Evolutionary conservation across 768 basidiomycete genomes (phyloP).

Genomic region (Psilocybe tampanensis): DNA sequence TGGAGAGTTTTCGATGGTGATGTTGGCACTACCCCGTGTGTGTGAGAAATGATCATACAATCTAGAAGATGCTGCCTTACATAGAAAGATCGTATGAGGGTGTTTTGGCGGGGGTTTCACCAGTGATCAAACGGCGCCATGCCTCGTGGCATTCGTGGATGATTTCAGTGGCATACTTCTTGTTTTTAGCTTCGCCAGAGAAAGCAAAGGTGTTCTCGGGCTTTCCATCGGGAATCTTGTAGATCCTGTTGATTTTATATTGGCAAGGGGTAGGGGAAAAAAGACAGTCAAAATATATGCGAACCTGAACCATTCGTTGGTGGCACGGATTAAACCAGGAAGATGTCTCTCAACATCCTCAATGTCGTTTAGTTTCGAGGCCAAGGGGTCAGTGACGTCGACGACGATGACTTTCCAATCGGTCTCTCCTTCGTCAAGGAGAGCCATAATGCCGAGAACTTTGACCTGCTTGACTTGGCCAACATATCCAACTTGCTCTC

Average conservation of each 20-base stretch:
- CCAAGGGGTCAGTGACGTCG: constrained; percentile 93
- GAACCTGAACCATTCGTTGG: constrained; percentile 98
- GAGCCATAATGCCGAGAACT: constrained; percentile 99
- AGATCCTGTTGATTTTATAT: constrained; percentile 58
- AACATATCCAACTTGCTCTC: constrained; percentile 95
- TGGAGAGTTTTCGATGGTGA: constrained; percentile 74
- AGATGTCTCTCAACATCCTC: constrained; percentile 99
- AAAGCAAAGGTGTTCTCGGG: constrained; percentile 98
- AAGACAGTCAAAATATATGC: constrained; percentile 13
- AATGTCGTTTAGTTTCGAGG: constrained; percentile 95
- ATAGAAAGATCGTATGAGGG: constrained; percentile 78
- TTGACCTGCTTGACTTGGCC: constrained; percentile 99
- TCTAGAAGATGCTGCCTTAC: constrained; percentile 50
- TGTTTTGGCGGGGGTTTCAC: constrained; percentile 77
- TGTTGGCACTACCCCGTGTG: constrained; percentile 64
- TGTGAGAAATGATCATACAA: constrained; percentile 2
- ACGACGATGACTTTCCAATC: constrained; percentile 99
- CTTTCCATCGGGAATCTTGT: constrained; percentile 96
- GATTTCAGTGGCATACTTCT: constrained; percentile 99
- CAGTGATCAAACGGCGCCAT: constrained; percentile 90
- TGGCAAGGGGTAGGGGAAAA: background rate
- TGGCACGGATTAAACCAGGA: constrained; percentile 94
- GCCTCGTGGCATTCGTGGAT: constrained; percentile 99
- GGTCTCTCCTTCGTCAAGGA: constrained; percentile 98
- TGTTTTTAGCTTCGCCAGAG: constrained; percentile 99